Evolutionary conservation across 2,329 filamentous ascomycete species (phyloP).

Genomic region (Epichloe baconii): DNA sequence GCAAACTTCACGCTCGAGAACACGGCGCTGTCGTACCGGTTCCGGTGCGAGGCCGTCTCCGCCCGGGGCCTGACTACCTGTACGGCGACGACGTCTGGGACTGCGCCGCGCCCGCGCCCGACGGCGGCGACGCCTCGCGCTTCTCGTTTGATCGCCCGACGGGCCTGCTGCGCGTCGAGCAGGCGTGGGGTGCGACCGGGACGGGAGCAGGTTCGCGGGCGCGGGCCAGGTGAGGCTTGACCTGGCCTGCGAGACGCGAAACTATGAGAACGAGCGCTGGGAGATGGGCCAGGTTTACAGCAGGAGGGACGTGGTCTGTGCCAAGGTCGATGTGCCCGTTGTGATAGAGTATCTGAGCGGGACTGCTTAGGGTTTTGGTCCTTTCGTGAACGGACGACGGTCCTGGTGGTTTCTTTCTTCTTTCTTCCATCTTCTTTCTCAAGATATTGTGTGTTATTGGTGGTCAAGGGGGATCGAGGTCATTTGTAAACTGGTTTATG

Average conservation of each 20-base stretch:
- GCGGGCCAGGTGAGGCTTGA: neutral
- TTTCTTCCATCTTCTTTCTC: too few species aligned
- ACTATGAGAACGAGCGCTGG: neutral
- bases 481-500: too few species aligned
- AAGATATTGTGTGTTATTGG: too few species aligned
- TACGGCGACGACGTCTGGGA: neutral
- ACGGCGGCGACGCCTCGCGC: neutral
- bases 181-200: slow-evolving; percentile 1
- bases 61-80: neutral
- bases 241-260: neutral
- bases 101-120: neutral
- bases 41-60: neutral
- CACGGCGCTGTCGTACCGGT: neutral
- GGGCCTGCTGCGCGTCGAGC: neutral
- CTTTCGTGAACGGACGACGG: too few species aligned
- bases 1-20: slow-evolving; percentile 2
- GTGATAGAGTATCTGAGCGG: neutral
- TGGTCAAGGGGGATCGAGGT: too few species aligned
- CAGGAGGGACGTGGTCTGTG: neutral
- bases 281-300: neutral
- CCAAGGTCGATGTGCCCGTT: neutral
- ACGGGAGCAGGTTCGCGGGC: neutral
- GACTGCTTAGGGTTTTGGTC: neutral
- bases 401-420: too few species aligned
- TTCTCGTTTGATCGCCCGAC: neutral